Base-by-base conservation (phyloP, 805 yeast species). In the Metschnikowia dekortorum region DNA sequence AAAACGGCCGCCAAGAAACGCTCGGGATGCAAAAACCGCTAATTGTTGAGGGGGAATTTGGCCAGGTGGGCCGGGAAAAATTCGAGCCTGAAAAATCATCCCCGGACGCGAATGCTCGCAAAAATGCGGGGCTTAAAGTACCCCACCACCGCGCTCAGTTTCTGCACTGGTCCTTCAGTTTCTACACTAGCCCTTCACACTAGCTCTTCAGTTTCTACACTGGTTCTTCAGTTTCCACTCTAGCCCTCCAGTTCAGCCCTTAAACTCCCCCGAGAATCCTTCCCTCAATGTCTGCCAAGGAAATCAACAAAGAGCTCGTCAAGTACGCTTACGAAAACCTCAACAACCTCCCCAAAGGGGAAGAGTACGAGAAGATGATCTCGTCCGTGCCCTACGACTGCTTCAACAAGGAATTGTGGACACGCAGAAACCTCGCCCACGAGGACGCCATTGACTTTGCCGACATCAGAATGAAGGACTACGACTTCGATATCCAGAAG, bases 341-440 rank as follows among this genome's bases (percentile, higher is more conserved):
- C 49, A 54, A 61, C 11, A 66, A 69, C 52, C 44, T 69, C n/a
- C 74, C 75, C 29, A 51, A 60, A 41, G 63, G 73, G 0, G 68
- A 60, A 3, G 79, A 79, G 45, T 83, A 81, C 61, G 80, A 79
- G 55, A 71, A 69, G 54, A 81, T 82, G 85, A 76, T 83, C 53
- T 71, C 78, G 51, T 76, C 83, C 1, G 61, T 72, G 58, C 70
- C 73, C 2, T 83, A 80, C 63, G 62, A 75, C 52, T 65, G 68
- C 56, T 57, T 63, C 61, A 62, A 61, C 29, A 58, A 59, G 13
- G 59, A 55, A 22, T 61, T 73, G 44, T 52, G 59, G 50, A 55
- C 49, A 43, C 60, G 64, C 30, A 58, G 79, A 46, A 61, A 51
- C 41, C 26, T 63, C 11, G 58, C 68, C n/a, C 70, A 68, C 51